Base-by-base conservation (phyloP, 2,329 filamentous ascomycete genomes). In the Hypoxylon sp. region DNA sequence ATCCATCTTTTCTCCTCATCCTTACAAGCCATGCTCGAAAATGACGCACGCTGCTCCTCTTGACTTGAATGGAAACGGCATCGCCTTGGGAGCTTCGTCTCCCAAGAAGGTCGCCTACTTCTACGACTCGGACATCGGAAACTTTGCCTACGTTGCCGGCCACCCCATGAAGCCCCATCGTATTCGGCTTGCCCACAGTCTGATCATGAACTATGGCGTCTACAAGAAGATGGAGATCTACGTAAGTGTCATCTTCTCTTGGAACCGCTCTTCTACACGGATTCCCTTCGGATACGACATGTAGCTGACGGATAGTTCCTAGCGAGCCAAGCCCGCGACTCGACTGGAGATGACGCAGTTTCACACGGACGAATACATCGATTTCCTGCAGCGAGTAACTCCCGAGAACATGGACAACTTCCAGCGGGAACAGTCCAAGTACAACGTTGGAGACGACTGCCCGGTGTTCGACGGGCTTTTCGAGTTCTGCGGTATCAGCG, bases 101-200 rank as follows among this genome's bases (percentile, higher is more conserved):
- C 66, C 68, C n/a, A 96, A 95, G 78, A 92, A 94, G 73, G 91
- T 98, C 56, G 94, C 94, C 53, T 98, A 98, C 79, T 98, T 98
- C 77, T 98, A 98, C 83, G 94, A 98, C 73, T 96, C 91, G 2
- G 94, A 98, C 78, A 95, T 98, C 72, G 94, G 94, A 65, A 98
- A 98, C 77, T 98, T 97, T 80, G 93, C 94, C 73, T 98, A 98
- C 72, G 92, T 96, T 55, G 92, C 92, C 62, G 92, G 92, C 17
- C 95, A 99, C 80, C 95, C 95, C 37, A 99, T 99, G 95, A 99
- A 99, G 77, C 95, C 95, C 62, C 97, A 97, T 84, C 89, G 95
- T 18, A 88, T 99, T 69, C 92, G 93, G 17, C 79, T 99, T 66
- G 96, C 95, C 46, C 97, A 99, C 75, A 95, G 96, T 70, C 83